These are phyloP conservation scores for Silene noctiflora DNA, from an alignment of 179 eudicot species.

Conservation along the genomic window DNA sequence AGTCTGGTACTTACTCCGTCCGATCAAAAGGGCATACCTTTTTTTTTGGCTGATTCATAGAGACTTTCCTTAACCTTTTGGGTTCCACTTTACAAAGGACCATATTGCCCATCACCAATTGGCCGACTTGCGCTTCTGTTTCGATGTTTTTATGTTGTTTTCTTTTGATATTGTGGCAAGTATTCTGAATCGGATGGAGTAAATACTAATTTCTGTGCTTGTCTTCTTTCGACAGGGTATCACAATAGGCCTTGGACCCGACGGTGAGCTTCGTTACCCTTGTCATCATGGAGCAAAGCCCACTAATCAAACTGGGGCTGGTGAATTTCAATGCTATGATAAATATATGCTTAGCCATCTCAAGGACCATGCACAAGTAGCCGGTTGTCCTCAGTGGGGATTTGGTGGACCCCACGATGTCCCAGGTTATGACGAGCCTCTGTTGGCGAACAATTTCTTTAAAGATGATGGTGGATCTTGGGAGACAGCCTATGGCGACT, in stretches of 20 bases:
- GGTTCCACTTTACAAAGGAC: too few relatives aligned
- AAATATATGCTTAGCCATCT: slow-evolving; percentile 57
- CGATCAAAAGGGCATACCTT: neutral
- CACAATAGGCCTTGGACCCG: slow-evolving; percentile 78
- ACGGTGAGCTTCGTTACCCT: slow-evolving; percentile 90
- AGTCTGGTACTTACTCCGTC: neutral
- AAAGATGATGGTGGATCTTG: slow-evolving; percentile 74
- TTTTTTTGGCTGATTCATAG: neutral
- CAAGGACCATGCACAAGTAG: slow-evolving; percentile 52
- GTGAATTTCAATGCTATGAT: slow-evolving; percentile 79
- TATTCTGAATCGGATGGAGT: neutral
- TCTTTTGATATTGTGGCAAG: too few relatives aligned
- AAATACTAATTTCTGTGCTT: neutral
- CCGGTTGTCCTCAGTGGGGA: slow-evolving; percentile 74
- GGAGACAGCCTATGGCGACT: slow-evolving; percentile 71
- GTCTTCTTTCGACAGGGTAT: slow-evolving; percentile 53
- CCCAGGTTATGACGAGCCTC: slow-evolving; percentile 51
- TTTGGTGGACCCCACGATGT: slow-evolving; percentile 78
- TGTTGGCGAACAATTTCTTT: slow-evolving; percentile 43
- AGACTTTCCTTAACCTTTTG: neutral
- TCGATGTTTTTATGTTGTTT: neutral
- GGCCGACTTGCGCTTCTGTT: neutral
- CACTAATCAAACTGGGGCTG: slow-evolving; percentile 39
- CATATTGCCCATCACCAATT: too few relatives aligned
- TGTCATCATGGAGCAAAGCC: slow-evolving; percentile 30